Evolutionary conservation across 2,329 filamentous ascomycete genomes (phyloP).

Genomic region (Talaromyces atroroseus): DNA sequence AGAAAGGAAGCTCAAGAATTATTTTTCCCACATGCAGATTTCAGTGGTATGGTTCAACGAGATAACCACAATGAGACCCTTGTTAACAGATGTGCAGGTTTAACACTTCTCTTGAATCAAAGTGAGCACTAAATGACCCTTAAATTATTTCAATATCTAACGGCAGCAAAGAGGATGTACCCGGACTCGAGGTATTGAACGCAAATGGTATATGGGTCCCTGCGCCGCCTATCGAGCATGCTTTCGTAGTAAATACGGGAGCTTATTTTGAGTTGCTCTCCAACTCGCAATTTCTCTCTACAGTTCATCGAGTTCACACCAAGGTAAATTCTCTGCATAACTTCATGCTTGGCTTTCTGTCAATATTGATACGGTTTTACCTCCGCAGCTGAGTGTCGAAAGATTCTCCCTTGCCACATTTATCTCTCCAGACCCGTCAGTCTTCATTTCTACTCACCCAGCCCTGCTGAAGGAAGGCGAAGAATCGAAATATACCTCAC

Average conservation of each 20-base stretch:
- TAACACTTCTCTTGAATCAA: background rate
- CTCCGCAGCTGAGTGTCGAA: background rate
- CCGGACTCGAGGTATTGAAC: background rate
- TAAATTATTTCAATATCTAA: background rate
- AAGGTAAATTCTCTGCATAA: background rate
- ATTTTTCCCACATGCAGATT: background rate
- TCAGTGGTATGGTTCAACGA: background rate
- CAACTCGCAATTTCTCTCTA: background rate
- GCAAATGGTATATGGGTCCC: background rate
- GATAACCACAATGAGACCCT: background rate
- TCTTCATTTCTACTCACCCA: background rate
- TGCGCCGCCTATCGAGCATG: background rate
- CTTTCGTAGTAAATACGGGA: background rate
- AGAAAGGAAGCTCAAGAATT: background rate
- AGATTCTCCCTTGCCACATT: background rate
- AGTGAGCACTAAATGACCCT: background rate
- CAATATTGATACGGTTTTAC: background rate
- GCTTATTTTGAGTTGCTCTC: background rate
- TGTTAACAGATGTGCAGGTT: background rate
- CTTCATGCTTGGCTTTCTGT: background rate
- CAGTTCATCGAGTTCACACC: background rate
- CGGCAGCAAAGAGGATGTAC: background rate
- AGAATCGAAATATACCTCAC: background rate
- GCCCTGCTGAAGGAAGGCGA: background rate
- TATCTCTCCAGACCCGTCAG: background rate